Evolutionary conservation across 1,284 basidiomycete species (phyloP), one percentile per base, ranked within the genome.

Genomic region (Naganishia sp.): DNA sequence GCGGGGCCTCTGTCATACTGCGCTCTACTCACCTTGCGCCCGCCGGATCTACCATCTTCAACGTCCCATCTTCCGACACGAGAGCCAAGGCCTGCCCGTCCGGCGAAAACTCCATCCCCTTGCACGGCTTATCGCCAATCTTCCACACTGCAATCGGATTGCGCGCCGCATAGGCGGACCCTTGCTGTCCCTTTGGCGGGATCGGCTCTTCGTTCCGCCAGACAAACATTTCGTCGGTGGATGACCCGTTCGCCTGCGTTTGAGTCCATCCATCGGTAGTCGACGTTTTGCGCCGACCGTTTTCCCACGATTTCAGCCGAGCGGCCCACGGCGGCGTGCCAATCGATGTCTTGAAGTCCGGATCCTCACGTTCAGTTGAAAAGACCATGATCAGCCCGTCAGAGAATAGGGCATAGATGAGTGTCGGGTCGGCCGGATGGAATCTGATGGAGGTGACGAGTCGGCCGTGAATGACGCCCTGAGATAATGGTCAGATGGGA

Each of bases 301-400:
- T 61, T 52, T 61, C 59, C 56, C 50, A 50, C 45, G 46, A 45
- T 28, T 46, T 55, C 6, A 66, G 45, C 28, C 63, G 59, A 18
- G 52, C 69, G 7, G 68, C 68, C 78, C 79, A 79, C 16, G 79
- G 79, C 1, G 73, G 55, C 10, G 70, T 59, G 6, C 67, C 54
- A 13, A 64, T 68, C 42, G 70, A 72, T 31, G 73, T 70, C 72
- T 73, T 83, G 72, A 92, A 90, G 4, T 82, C 73, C 3, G 90
- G 89, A 72, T 96, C 93, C 66, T 94, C 92, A 39, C 90, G 87
- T 72, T 93, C 90, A 72, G 88, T 90, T 76, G 94, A 92, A 74
- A 92, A 94, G 25, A 93, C 84, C 44, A 93, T 84, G 68, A 95
- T 87, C 7, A 89, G 88, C 2, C 93, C 93, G 73, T 96, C 90